Percentiles rank a stretch among this genome's conserved stretches.
Evolutionary conservation across 164 flowering plant species (phyloP).

Genomic region (Piper betle): DNA sequence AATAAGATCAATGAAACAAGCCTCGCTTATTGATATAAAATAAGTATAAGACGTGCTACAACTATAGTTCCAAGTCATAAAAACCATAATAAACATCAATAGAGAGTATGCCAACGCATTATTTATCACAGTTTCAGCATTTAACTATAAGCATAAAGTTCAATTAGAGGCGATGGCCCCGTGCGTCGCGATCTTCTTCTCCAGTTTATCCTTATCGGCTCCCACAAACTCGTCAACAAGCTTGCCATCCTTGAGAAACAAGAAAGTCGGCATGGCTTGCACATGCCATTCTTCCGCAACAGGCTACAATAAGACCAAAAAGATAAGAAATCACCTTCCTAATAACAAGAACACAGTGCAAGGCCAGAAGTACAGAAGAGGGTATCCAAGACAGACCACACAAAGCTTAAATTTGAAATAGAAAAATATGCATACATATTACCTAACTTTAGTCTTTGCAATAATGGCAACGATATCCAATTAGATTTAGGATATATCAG

Average conservation of each 20-base stretch:
- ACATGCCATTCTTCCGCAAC: slow-evolving; percentile 41
- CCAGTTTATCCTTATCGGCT: slow-evolving; percentile 39
- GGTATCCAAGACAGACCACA: not conserved
- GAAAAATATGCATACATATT: too few species aligned
- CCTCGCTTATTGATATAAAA: too few species aligned
- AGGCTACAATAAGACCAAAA: slow-evolving; percentile 17
- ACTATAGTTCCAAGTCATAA: too few species aligned
- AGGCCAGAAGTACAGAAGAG: not conserved
- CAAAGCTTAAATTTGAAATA: too few species aligned
- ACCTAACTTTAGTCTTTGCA: too few species aligned
- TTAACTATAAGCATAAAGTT: not conserved
- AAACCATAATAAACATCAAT: too few species aligned
- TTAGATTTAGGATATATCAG: too few species aligned
- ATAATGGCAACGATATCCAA: too few species aligned
- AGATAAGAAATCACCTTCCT: too few species aligned
- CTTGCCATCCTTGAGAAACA: slow-evolving; percentile 53
- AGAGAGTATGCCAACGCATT: too few species aligned
- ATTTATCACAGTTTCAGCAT: not conserved
- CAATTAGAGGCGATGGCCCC: not conserved
- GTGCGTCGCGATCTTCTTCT: slow-evolving; percentile 8
- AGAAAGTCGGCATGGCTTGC: slow-evolving; percentile 69
- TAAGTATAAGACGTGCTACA: too few species aligned
- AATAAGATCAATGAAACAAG: too few species aligned
- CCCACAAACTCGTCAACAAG: slow-evolving; percentile 49
- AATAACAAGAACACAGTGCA: not conserved